These are phyloP conservation scores for Helianthus annuus DNA, from an alignment of 129 eudicot genomes.

Conservation along the genomic window DNA sequence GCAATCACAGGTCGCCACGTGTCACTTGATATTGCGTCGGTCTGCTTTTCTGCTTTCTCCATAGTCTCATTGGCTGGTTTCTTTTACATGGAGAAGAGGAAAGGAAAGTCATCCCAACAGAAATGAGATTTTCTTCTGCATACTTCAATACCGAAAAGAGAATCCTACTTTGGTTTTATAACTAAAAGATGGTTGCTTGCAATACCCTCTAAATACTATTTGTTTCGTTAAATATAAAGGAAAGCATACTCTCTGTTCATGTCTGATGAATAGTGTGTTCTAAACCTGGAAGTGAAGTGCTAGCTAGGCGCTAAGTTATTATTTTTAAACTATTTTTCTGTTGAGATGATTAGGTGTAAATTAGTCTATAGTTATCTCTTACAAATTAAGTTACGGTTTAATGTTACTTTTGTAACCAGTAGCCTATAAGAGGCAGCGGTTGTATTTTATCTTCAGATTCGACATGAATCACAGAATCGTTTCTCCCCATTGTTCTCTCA, in stretches of 20 bases:
- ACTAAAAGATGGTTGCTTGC: constrained; percentile 6
- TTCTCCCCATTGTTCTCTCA: too few relatives aligned
- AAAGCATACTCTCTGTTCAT: background rate
- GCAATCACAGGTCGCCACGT: constrained; percentile 60
- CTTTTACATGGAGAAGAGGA: constrained; percentile 69
- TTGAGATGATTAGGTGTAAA: background rate
- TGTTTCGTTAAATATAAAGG: background rate
- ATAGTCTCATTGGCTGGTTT: constrained; percentile 53
- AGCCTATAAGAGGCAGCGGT: too few relatives aligned
- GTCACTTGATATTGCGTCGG: constrained; percentile 60
- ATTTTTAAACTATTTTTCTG: background rate
- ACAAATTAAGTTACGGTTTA: too few relatives aligned
- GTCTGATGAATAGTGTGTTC: background rate
- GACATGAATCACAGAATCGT: too few relatives aligned
- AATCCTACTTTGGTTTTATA: constrained; percentile 8
- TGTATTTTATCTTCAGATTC: too few relatives aligned
- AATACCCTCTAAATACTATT: constrained; percentile 9
- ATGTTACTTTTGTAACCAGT: too few relatives aligned
- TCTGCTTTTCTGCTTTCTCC: constrained; percentile 65
- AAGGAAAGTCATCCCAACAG: constrained; percentile 41
- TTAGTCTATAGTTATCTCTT: background rate
- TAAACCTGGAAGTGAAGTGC: constrained; percentile 5
- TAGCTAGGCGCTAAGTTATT: background rate
- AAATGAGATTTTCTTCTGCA: constrained; percentile 27
- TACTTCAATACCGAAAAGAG: constrained; percentile 3